These are phyloP conservation scores for Sphagnum fallax DNA, from an alignment of 228 moss, liverwort and hornwort genomes.

Conservation along the genomic window DNA sequence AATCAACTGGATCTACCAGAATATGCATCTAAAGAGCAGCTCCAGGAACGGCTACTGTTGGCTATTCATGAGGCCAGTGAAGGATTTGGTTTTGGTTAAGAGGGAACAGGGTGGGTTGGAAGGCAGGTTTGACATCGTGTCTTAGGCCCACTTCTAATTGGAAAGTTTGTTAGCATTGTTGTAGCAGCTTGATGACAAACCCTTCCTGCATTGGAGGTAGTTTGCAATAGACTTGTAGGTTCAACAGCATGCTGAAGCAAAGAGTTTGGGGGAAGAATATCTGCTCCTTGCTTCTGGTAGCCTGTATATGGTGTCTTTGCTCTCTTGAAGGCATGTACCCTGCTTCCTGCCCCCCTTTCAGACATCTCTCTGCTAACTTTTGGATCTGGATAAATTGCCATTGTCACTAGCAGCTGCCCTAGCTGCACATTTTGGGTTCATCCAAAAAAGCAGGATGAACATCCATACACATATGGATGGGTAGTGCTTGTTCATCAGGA, in stretches of 20 bases:
- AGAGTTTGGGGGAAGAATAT: not conserved
- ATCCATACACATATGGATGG: too few species aligned
- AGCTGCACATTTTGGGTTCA: too few species aligned
- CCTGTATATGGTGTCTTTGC: not conserved
- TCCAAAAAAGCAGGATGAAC: too few species aligned
- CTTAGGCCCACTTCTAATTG: not conserved
- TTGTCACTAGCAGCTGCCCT: too few species aligned
- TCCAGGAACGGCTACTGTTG: conserved; percentile 78
- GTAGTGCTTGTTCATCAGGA: too few species aligned
- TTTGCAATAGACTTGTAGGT: not conserved
- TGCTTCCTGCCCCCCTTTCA: not conserved
- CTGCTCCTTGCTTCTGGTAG: not conserved
- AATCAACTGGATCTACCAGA: conserved; percentile 96
- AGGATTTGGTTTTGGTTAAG: conserved; percentile 86
- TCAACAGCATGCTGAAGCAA: not conserved
- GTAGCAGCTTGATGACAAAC: not conserved
- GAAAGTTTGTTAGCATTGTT: too few species aligned
- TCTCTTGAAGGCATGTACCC: not conserved
- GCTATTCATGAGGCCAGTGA: conserved; percentile 95
- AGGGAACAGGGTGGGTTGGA: not conserved
- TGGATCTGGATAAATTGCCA: too few species aligned
- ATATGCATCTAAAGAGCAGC: conserved; percentile 75
- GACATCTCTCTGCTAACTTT: too few species aligned
- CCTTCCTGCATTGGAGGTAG: not conserved
- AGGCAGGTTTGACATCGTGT: not conserved